Conservation (phyloP, 2,329 filamentous ascomycete species). For the Chlorencoelia australis region DNA sequence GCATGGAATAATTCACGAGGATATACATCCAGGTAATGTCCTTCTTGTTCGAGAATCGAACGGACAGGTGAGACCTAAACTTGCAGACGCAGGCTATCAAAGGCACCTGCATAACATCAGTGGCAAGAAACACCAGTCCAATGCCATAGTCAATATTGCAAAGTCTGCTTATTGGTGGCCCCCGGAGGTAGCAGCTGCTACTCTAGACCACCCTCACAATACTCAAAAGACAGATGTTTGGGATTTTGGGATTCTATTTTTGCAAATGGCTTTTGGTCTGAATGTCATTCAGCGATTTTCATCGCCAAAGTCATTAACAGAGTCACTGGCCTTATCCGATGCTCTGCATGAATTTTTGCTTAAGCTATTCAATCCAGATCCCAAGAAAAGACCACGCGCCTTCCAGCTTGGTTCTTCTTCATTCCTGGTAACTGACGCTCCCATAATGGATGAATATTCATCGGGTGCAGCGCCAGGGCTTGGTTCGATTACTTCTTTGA, state of each 20-base stretch:
- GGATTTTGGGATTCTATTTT: conserved; percentile 83
- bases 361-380: conserved; percentile 76
- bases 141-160: conserved; percentile 46
- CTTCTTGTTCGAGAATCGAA: conserved; percentile 61
- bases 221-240: conserved; percentile 82
- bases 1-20: conserved; percentile 73
- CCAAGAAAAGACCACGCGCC: conserved; percentile 74
- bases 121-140: conserved; percentile 40
- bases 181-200: conserved; percentile 59
- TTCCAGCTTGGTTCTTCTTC: conserved; percentile 59
- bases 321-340: conserved; percentile 60
- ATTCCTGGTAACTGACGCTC: conserved; percentile 55
- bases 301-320: conserved; percentile 66
- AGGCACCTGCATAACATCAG: conserved; percentile 53
- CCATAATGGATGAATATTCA: conserved; percentile 36
- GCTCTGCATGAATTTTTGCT: conserved; percentile 70
- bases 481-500: conserved; percentile 33
- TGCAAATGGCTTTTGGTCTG: conserved; percentile 90
- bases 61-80: conserved; percentile 61
- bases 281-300: conserved; percentile 67
- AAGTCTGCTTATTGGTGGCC: conserved; percentile 77
- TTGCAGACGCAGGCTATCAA: conserved; percentile 66
- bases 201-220: conserved; percentile 53
- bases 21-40: conserved; percentile 71
- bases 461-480: conserved; percentile 31